Percentiles rank a stretch among this genome's conserved stretches.
phyloP scores from a whole-genome alignment of 768 basidiomycete species.

The Paxillus involutus region DNA sequence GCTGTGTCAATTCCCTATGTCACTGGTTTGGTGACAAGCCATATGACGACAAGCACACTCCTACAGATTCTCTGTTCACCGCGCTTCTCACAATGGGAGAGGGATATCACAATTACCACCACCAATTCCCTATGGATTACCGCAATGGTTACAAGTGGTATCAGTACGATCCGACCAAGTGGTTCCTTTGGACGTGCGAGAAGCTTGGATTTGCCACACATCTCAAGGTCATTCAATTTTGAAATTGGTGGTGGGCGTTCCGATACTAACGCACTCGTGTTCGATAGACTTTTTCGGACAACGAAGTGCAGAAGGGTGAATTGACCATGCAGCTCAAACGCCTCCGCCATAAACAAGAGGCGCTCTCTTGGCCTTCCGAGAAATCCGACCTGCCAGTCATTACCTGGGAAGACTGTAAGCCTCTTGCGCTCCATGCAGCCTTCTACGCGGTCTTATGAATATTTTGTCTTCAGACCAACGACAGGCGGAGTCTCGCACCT shows the following conservation, averaged over 20 bases:
- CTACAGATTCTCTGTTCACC: constrained; percentile 81
- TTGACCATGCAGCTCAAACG: constrained; percentile 90
- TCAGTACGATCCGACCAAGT: constrained; percentile 90
- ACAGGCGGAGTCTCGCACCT: constrained; percentile 70
- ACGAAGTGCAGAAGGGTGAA: constrained; percentile 77
- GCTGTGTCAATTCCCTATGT: constrained; percentile 91
- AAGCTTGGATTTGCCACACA: constrained; percentile 49
- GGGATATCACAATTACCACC: constrained; percentile 96
- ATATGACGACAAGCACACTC: constrained; percentile 93
- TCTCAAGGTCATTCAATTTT: constrained; percentile 40
- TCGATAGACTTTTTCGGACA: constrained; percentile 49
- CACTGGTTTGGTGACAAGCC: constrained; percentile 91
- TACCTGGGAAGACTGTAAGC: constrained; percentile 79
- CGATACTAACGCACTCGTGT: background rate
- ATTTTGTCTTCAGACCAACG: constrained; percentile 57
- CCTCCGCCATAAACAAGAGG: constrained; percentile 71
- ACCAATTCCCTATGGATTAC: too few relatives aligned
- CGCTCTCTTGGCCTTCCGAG: constrained; percentile 72
- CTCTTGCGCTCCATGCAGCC: background rate
- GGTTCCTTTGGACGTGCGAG: constrained; percentile 60
- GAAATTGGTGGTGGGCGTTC: background rate
- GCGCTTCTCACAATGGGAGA: constrained; percentile 89
- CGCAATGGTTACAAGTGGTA: too few relatives aligned
- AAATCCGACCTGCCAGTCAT: constrained; percentile 78
- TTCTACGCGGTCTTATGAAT: background rate